A percentile compares a stretch with the other conserved stretches of the same genome.
Conservation (phyloP, 1,139 yeast species). For the Zygosaccharomyces sapae region DNA sequence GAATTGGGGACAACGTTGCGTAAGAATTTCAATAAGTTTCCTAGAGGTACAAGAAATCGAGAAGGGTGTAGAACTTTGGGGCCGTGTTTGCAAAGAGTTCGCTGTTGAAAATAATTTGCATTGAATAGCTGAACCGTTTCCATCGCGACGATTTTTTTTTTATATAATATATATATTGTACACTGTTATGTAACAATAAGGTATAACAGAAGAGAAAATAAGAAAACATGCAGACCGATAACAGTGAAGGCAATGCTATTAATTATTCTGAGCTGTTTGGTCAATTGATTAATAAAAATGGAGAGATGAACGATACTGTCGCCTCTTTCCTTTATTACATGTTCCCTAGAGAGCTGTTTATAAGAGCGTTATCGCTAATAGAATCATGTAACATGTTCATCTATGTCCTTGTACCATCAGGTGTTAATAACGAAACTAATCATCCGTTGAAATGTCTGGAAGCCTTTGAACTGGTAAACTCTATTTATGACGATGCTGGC, state of each 20-base stretch:
- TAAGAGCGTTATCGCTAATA: constrained; percentile 32
- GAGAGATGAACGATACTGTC: constrained; percentile 28
- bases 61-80: constrained; percentile 64
- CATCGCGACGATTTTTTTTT: background rate
- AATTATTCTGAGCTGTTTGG: constrained; percentile 28
- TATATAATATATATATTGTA: background rate
- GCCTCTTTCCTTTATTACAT: constrained; percentile 32
- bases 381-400: constrained; percentile 34
- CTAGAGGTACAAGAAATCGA: constrained; percentile 49
- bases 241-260: constrained; percentile 6
- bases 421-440: constrained; percentile 4
- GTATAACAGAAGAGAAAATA: background rate
- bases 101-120: constrained; percentile 12
- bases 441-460: constrained; percentile 2
- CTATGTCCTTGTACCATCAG: constrained; percentile 19
- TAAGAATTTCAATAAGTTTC: constrained; percentile 61
- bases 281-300: constrained; percentile 20
- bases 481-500: constrained; percentile 16
- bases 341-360: constrained; percentile 34
- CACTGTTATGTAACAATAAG: background rate
- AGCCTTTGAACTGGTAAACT: constrained; percentile 6
- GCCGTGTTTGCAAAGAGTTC: constrained; percentile 43
- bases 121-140: background rate
- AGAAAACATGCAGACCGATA: background rate
- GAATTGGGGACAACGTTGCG: constrained; percentile 57